Base-by-base conservation (phyloP, 164 flowering plant genomes). In the Saururus chinensis region DNA sequence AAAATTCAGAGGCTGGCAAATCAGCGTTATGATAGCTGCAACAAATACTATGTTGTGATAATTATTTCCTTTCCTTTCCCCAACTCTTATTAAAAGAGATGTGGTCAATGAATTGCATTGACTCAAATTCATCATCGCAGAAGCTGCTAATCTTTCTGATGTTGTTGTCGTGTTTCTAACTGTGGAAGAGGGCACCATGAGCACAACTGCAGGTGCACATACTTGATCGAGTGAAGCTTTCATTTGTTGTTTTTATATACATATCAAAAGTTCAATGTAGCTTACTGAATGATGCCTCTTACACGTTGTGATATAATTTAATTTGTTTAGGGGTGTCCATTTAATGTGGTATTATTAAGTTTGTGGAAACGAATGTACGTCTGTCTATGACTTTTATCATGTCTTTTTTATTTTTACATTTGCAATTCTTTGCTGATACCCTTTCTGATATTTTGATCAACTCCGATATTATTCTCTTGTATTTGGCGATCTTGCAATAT, bases 91-190 rank as follows among this genome's bases (percentile, higher is more conserved):
- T 20, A 1, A 53, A 21, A 10, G 16, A 55, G 30, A 19, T n/a
- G 35, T 55, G 37, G 61, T 25, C n/a, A 26, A 48, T n/a, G 60
- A 42, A 59, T 58, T 60, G 56, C 64, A 53, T 66, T 64, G 30
- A 40, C 45, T 64, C 60, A 67, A 42, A 52, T 45, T 59, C 61
- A 45, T 51, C 53, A 45, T 13, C 14, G 51, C 21, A n/a, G 58
- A 23, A 69, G 63, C 63, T 69, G 68, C 62, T 51, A 40, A 65
- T 45, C 37, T 48, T 41, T 61, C 41, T 61, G 40, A 40, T 57
- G 62, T 59, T 45, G 22, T 53, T 61, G 41, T 41, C 49, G 19
- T 61, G 37, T 30, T 30, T 41, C 52, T 49, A 40, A 59, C 51
- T 59, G 51, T 59, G 61, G 45, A 22, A 12, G 17, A 45, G 49